A percentile compares a stretch with the other conserved stretches of the same genome.
These are phyloP conservation scores for Xylaria longipes DNA, from an alignment of 495 filamentous ascomycete genomes.

Conservation along the genomic window DNA sequence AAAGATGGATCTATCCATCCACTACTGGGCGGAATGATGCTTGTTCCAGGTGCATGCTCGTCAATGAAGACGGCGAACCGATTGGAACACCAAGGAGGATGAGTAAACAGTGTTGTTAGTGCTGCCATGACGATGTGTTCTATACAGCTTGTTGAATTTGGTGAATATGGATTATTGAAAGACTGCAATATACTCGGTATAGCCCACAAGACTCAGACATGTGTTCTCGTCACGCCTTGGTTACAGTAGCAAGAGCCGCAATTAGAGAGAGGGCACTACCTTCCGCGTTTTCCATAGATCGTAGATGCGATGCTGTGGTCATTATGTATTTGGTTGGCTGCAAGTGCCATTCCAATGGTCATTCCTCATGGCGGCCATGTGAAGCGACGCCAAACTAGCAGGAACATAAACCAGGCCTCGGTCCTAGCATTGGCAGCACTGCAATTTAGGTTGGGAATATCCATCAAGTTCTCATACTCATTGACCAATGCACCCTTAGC, in stretches of 20 bases:
- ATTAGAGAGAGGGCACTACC: background rate
- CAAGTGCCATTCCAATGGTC: background rate
- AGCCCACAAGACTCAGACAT: background rate
- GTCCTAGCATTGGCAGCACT: background rate
- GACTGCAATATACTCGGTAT: background rate
- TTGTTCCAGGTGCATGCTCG: constrained; percentile 27
- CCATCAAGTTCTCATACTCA: background rate
- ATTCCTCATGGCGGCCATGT: background rate
- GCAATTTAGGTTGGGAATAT: background rate
- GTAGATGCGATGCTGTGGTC: background rate
- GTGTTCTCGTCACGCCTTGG: background rate
- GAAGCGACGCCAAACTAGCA: background rate
- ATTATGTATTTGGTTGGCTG: background rate
- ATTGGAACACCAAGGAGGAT: constrained; percentile 33
- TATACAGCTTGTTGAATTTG: background rate
- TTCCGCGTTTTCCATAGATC: background rate
- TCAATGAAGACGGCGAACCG: constrained; percentile 36
- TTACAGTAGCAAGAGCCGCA: background rate
- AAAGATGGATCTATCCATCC: constrained; percentile 38
- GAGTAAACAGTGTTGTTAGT: constrained; percentile 35
- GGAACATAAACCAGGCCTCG: background rate
- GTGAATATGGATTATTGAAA: background rate
- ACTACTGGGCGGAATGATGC: constrained; percentile 31
- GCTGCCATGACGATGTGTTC: constrained; percentile 25
- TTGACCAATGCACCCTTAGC: background rate